Conservation (phyloP, 768 basidiomycete species). For the Chalciporus pseudorubinellus region DNA sequence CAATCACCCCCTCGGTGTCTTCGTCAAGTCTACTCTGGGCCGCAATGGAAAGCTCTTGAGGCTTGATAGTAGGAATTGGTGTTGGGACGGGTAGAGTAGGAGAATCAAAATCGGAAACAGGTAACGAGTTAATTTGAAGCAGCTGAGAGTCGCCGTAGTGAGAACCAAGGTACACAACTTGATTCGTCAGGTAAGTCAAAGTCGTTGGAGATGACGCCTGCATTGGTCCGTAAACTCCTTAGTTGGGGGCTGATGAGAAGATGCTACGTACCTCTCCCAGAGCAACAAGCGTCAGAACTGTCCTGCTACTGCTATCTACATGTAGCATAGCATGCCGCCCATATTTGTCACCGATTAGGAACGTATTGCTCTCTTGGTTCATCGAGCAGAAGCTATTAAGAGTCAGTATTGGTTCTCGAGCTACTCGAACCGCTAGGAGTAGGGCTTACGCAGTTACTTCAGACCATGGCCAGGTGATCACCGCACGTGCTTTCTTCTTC, state of each 20-base stretch:
- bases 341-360: conserved; percentile 66
- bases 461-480: conserved; percentile 74
- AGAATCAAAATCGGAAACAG: conserved; percentile 38
- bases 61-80: conserved; percentile 43
- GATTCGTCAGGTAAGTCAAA: conserved; percentile 68
- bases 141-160: conserved; percentile 81
- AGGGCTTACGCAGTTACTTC: conserved; percentile 62
- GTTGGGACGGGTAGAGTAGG: conserved; percentile 53
- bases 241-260: neutral
- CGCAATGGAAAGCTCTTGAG: conserved; percentile 36
- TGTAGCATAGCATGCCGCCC: conserved; percentile 71
- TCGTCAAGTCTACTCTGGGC: conserved; percentile 35
- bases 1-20: conserved; percentile 42
- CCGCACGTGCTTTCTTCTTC: conserved; percentile 52
- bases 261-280: conserved; percentile 63
- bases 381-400: conserved; percentile 49
- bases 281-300: conserved; percentile 51
- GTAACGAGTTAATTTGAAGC: conserved; percentile 51
- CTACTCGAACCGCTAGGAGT: neutral
- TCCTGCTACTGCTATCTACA: conserved; percentile 41
- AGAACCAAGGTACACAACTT: conserved; percentile 76
- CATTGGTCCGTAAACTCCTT: neutral
- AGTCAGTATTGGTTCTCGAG: neutral
- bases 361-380: conserved; percentile 44
- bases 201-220: conserved; percentile 72